These are phyloP conservation scores for Terfezia boudieri DNA, from an alignment of 495 filamentous ascomycete genomes.

Conservation along the genomic window DNA sequence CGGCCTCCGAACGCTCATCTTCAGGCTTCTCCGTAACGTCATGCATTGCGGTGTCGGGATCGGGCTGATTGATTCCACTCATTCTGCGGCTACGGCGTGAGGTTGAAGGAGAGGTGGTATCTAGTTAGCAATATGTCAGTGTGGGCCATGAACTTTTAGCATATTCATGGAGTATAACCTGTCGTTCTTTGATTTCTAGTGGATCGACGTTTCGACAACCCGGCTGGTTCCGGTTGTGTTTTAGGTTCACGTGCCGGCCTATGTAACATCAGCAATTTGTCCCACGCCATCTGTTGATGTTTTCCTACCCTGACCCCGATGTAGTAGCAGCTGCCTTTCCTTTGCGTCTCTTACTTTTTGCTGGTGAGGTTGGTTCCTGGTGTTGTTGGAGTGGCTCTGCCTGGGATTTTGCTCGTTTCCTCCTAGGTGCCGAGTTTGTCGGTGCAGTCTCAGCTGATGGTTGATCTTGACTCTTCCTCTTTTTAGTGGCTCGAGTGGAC, in stretches of 20 bases:
- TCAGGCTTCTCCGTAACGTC: slow-evolving; percentile 40
- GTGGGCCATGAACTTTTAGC: slow-evolving; percentile 16
- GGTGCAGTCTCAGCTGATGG: slow-evolving; percentile 1
- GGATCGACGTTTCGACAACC: background rate
- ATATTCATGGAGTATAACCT: slow-evolving; percentile 5
- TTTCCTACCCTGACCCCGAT: slow-evolving; percentile 57
- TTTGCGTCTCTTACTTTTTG: slow-evolving; percentile 33
- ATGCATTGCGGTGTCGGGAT: slow-evolving; percentile 30
- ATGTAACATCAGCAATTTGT: too few relatives aligned
- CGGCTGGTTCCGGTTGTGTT: slow-evolving; percentile 4
- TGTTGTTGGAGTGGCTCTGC: background rate
- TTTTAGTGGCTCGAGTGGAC: background rate
- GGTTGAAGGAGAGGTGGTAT: slow-evolving; percentile 21
- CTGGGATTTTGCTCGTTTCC: background rate
- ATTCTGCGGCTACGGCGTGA: slow-evolving; percentile 14
- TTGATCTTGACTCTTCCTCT: slow-evolving; percentile 1
- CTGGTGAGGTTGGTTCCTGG: slow-evolving; percentile 16
- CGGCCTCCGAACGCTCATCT: slow-evolving; percentile 23
- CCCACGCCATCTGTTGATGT: too few relatives aligned
- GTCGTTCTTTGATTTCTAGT: slow-evolving; percentile 4
- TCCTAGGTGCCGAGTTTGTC: background rate
- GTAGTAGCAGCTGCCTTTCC: slow-evolving; percentile 44
- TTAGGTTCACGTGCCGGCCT: too few relatives aligned
- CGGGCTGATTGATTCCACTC: slow-evolving; percentile 24
- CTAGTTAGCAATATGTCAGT: background rate